Percentiles rank a stretch among this genome's conserved stretches.
Evolutionary conservation across 176 grass and related monocot genomes (phyloP).

Genomic region (Rhynchospora tenuis): DNA sequence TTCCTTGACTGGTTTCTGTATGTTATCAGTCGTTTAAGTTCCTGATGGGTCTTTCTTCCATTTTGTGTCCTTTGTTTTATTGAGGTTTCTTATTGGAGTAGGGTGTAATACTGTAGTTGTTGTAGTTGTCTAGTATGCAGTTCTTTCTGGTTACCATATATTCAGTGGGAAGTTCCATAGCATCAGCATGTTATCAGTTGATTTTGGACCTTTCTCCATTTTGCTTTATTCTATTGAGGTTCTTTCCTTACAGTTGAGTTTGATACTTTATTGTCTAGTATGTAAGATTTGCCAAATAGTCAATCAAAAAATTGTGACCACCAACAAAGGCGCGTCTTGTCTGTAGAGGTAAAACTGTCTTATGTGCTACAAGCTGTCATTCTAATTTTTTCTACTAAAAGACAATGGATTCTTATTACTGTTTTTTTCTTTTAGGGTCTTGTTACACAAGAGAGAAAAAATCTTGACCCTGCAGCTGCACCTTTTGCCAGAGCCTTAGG

Average conservation of each 20-base stretch:
- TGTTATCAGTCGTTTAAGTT: not conserved
- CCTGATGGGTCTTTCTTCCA: not conserved
- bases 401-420: not conserved
- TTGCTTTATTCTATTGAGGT: not conserved
- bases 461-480: slow-evolving; percentile 64
- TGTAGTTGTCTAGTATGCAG: not conserved
- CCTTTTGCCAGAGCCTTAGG: slow-evolving; percentile 87
- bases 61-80: not conserved
- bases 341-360: not conserved
- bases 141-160: not conserved
- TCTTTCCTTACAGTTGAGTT: not conserved
- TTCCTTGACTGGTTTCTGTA: not conserved
- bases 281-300: not conserved
- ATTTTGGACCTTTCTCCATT: not conserved
- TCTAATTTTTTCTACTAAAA: not conserved
- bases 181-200: not conserved
- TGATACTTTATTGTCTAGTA: not conserved
- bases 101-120: not conserved
- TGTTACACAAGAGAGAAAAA: slow-evolving; percentile 68
- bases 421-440: slow-evolving; percentile 52
- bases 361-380: not conserved
- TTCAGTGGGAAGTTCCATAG: not conserved
- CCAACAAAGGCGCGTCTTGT: not conserved
- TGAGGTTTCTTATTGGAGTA: not conserved
- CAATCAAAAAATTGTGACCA: not conserved